phyloP scores from a whole-genome alignment of 2,329 filamentous ascomycete genomes.

The Stemphylium lycopersici region DNA sequence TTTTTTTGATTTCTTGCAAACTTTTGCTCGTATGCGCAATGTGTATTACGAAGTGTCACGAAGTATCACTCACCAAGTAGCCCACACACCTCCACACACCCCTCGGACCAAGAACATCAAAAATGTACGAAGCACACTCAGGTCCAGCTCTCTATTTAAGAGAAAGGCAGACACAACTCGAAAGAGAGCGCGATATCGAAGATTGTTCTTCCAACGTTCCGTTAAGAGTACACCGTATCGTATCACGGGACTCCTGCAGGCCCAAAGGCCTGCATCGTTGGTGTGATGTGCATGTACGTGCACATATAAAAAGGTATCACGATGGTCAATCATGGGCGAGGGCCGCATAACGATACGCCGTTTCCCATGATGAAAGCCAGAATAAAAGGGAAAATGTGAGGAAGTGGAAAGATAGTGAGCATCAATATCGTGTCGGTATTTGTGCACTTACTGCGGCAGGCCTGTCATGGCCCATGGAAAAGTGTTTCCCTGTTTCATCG shows the following conservation, averaged over 20 bases:
- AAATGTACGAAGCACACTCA: not conserved
- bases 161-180: not conserved
- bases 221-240: conserved; percentile 50
- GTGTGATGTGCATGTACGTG: conserved; percentile 22
- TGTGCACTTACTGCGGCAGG: conserved; percentile 2
- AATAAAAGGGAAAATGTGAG: not conserved
- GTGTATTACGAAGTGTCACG: too few relatives aligned
- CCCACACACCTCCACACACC: not conserved
- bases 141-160: not conserved
- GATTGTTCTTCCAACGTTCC: conserved; percentile 55
- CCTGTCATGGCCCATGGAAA: not conserved
- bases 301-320: not conserved
- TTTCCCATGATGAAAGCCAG: not conserved
- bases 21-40: too few relatives aligned
- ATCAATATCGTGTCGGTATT: conserved; percentile 1
- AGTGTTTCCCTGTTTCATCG: not conserved
- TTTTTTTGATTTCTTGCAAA: too few relatives aligned
- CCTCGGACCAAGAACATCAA: not conserved
- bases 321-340: not conserved
- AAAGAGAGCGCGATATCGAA: not conserved
- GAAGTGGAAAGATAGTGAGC: not conserved
- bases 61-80: not conserved
- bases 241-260: conserved; percentile 50
- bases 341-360: not conserved
- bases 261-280: conserved; percentile 54